Percentiles rank a stretch among this genome's conserved stretches.
These are phyloP conservation scores for Laguncularia racemosa DNA, from an alignment of 345 rosid genomes.

Conservation along the genomic window DNA sequence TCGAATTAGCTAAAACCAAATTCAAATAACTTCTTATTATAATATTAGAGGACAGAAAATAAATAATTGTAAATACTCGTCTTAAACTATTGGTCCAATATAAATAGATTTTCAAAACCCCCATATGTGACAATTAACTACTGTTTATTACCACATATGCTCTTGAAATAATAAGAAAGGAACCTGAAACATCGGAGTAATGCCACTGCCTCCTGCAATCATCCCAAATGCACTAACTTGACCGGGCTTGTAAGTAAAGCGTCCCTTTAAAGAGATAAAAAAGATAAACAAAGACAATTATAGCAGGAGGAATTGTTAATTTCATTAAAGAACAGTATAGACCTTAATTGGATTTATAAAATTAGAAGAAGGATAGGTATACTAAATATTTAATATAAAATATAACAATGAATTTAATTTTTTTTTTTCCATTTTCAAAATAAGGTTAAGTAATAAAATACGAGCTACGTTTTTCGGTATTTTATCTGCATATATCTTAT, in stretches of 20 bases:
- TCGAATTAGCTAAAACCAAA: constrained; percentile 21
- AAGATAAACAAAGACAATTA: neutral
- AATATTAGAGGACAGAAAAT: neutral
- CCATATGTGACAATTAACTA: too few species aligned
- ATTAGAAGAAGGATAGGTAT: too few species aligned
- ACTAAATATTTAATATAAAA: too few species aligned
- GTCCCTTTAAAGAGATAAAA: constrained; percentile 21
- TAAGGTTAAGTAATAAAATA: too few species aligned
- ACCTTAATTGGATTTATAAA: neutral
- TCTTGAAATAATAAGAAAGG: too few species aligned
- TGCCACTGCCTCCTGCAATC: constrained; percentile 51
- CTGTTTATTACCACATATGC: too few species aligned
- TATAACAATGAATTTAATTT: too few species aligned
- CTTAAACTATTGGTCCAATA: too few species aligned
- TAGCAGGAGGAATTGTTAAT: neutral
- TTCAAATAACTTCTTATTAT: neutral
- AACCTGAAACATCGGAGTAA: constrained; percentile 55
- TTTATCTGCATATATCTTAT: too few species aligned
- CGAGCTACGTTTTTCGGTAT: too few species aligned
- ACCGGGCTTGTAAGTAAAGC: constrained; percentile 29
- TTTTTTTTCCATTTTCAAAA: too few species aligned
- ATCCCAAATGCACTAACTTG: constrained; percentile 46
- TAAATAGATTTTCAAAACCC: too few species aligned
- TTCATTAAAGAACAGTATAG: neutral
- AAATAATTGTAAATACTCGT: neutral